Percentiles rank a stretch among this genome's conserved stretches.
These are phyloP conservation scores for Phytophthora citrophthora DNA, from an alignment of 352 stramenopile species.

Conservation along the genomic window DNA sequence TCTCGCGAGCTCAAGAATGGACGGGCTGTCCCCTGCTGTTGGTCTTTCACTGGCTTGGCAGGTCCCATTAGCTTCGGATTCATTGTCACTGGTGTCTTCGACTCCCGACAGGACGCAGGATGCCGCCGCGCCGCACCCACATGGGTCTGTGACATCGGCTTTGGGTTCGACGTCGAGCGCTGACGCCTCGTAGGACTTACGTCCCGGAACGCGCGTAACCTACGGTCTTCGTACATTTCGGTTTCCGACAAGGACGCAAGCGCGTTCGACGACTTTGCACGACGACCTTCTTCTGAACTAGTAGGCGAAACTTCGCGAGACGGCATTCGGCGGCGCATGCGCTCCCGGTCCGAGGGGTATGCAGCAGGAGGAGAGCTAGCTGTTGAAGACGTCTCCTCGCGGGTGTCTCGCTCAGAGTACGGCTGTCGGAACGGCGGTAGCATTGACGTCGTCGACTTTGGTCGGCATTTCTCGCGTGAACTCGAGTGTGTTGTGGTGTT, in stretches of 20 bases:
- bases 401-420: constrained; percentile 4
- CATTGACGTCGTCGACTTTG: constrained; percentile 13
- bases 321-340: neutral
- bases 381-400: constrained; percentile 1
- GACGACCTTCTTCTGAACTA: constrained; percentile 3
- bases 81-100: constrained; percentile 15
- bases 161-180: constrained; percentile 25
- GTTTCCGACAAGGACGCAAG: constrained; percentile 17
- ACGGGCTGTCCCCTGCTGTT: constrained; percentile 6
- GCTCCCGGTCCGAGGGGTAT: constrained; percentile 10
- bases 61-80: constrained; percentile 21
- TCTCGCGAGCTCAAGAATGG: constrained; percentile 15
- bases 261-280: constrained; percentile 1
- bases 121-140: constrained; percentile 9
- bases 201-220: constrained; percentile 11
- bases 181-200: constrained; percentile 16
- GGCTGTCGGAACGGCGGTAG: constrained; percentile 20
- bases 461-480: constrained; percentile 9
- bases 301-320: constrained; percentile 3
- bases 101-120: constrained; percentile 18
- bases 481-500: neutral
- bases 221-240: constrained; percentile 20
- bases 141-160: constrained; percentile 14
- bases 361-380: neutral
- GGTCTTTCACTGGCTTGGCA: constrained; percentile 12